A percentile compares a stretch with the other conserved stretches of the same genome.
Evolutionary conservation across 768 basidiomycete species (phyloP).

Genomic region (Lanmaoa rubissima): DNA sequence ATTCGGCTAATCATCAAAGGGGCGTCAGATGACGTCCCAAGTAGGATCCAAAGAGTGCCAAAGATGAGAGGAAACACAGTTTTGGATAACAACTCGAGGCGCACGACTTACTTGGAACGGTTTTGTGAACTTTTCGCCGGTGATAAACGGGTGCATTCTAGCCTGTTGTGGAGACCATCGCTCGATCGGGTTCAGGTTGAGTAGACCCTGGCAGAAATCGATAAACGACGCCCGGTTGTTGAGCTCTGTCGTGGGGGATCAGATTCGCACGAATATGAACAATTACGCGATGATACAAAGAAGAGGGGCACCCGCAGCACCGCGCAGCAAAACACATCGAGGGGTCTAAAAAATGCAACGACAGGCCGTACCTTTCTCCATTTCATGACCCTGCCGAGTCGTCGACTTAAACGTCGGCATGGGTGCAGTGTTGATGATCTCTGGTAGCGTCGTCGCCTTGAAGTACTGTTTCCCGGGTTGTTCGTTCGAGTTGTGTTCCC

Average conservation of each 20-base stretch:
- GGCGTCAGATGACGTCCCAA: constrained; percentile 7
- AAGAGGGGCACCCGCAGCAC: not conserved
- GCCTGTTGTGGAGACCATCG: constrained; percentile 99
- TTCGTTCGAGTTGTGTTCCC: constrained; percentile 93
- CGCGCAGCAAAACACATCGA: not conserved
- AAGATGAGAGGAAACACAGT: not conserved
- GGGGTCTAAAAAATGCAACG: not conserved
- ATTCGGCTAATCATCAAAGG: constrained; percentile 45
- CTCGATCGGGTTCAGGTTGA: constrained; percentile 92
- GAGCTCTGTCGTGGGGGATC: constrained; percentile 58
- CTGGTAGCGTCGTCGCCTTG: constrained; percentile 88
- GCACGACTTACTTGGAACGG: constrained; percentile 67
- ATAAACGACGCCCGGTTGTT: constrained; percentile 93
- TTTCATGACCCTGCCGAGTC: constrained; percentile 67
- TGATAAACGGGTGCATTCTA: constrained; percentile 93
- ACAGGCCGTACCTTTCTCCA: constrained; percentile 76
- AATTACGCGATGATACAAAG: constrained; percentile 7
- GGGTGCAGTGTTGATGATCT: constrained; percentile 96
- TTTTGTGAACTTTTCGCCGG: constrained; percentile 91
- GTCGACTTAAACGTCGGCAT: constrained; percentile 82
- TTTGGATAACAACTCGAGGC: not conserved
- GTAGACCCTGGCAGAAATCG: constrained; percentile 93
- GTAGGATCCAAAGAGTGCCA: not conserved
- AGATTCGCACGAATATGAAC: constrained; percentile 15
- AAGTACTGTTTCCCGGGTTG: constrained; percentile 99